Evolutionary conservation across 768 basidiomycete genomes (phyloP), one percentile per base, ranked within the genome.

Genomic region (Naganishia onofrii): DNA sequence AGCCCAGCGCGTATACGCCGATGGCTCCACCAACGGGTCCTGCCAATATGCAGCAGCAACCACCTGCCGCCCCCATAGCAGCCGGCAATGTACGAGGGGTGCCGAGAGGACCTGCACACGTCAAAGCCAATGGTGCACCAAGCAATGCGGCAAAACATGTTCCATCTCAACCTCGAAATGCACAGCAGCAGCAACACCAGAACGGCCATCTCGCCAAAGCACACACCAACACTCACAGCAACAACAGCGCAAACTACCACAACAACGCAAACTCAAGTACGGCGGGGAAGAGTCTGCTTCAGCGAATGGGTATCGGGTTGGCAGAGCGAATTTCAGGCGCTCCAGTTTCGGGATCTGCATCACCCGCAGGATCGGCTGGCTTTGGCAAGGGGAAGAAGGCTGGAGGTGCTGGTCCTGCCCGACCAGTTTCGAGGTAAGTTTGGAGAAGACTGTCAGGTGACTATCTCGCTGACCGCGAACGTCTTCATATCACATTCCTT

Each of bases 261-360:
- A 63, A 63, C 26, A 63, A 63, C 38, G 28, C 60, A 29, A 63
- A 26, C 23, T 42, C 60, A 1, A 29, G 23, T 12, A 63, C 60
- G 15, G 36, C 60, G 38, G 60, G 60, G 1, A 69, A 69, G 57
- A 69, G 68, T 48, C 51, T 69, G 29, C 58, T 69, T 56, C 56
- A 53, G 17, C 60, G 69, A 29, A 70, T 70, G 51, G 52, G 64
- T 55, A 53, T 70, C 19, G 48, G 53, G 23, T 32, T 70, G 21
- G 60, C 60, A 34, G 69, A 70, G 29, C 31, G 69, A 26, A 64
- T 70, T 38, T 63, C 60, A 15, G 60, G 60, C 29, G 60, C 38
- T 26, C 60, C 60, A 19, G 23, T 42, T 10, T 26, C 23, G 7
- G 42, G n/a, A 63, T n/a, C 36, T 26, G 42, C 10, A 4, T 29